These are phyloP conservation scores for Hymenotorrendiella dingleyae DNA, from an alignment of 2,329 filamentous ascomycete species.

Conservation along the genomic window DNA sequence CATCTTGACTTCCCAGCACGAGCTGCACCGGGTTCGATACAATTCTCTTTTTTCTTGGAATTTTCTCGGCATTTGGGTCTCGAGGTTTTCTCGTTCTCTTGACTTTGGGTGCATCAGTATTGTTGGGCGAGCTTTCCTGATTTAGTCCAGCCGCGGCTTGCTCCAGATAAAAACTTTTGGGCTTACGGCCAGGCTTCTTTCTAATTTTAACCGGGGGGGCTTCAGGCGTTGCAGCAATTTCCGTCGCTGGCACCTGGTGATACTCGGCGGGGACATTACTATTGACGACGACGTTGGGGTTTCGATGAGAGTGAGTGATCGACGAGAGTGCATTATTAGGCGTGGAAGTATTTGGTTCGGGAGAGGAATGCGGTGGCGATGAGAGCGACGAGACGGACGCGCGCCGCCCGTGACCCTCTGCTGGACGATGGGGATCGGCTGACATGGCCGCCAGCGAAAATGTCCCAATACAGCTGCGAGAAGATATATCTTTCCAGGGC, in stretches of 20 bases:
- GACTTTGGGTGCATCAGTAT: constrained; percentile 38
- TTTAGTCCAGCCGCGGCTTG: not conserved
- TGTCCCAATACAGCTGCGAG: no score
- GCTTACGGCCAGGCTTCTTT: constrained; percentile 61
- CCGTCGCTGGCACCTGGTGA: not conserved
- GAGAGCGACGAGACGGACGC: constrained; percentile 33
- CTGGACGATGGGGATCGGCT: not conserved
- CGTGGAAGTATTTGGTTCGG: constrained; percentile 43
- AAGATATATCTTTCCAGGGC: no score
- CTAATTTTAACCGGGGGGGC: constrained; percentile 21
- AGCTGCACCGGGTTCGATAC: not conserved
- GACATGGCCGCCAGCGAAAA: no score
- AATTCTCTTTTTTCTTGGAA: constrained; percentile 20
- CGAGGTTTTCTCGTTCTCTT: constrained; percentile 51
- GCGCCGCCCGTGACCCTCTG: not conserved
- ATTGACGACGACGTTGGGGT: constrained; percentile 5
- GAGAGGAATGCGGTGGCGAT: constrained; percentile 45
- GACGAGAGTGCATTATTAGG: no score
- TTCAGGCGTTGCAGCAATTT: constrained; percentile 12
- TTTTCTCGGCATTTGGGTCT: constrained; percentile 49
- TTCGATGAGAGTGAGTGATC: constrained; percentile 17
- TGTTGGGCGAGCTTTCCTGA: constrained; percentile 36
- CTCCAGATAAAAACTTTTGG: constrained; percentile 43
- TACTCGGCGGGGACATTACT: not conserved
- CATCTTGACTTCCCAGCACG: not conserved